A percentile compares a stretch with the other conserved stretches of the same genome.
phyloP scores from a whole-genome alignment of 257 asterid genomes.

The Fraxinus cuspidata region DNA sequence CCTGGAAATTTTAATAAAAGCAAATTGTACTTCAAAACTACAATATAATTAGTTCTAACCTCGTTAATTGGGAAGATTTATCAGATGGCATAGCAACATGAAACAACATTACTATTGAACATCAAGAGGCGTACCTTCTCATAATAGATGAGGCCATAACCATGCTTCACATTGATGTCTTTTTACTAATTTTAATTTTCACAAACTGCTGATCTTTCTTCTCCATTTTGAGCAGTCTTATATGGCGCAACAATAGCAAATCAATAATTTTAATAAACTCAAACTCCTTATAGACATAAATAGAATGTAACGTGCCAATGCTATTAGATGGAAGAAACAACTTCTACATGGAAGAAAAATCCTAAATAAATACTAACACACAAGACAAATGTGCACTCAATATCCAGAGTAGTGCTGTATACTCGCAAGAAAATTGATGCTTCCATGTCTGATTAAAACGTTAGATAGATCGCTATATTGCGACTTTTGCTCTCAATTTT shows the following conservation, averaged over 20 bases:
- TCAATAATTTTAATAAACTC: neutral
- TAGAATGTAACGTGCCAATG: neutral
- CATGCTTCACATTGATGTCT: neutral
- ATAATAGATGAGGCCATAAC: neutral
- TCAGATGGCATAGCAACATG: too few relatives aligned
- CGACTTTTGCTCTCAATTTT: neutral
- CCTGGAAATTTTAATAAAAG: neutral
- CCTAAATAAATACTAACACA: neutral
- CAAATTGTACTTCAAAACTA: neutral
- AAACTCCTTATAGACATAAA: neutral
- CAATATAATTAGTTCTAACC: neutral
- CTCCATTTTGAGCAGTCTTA: neutral
- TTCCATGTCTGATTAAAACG: neutral
- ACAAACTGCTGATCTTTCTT: neutral
- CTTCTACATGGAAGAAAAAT: neutral
- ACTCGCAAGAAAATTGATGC: neutral
- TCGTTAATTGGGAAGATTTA: neutral
- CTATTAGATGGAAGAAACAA: neutral
- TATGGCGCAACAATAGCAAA: neutral
- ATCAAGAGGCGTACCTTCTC: neutral
- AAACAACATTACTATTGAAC: neutral
- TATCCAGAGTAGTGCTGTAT: neutral
- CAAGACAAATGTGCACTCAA: neutral
- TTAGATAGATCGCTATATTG: neutral
- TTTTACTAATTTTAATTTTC: neutral